phyloP scores from a whole-genome alignment of 225 moss, liverwort and hornwort species.

The Sphagnum contortum region DNA sequence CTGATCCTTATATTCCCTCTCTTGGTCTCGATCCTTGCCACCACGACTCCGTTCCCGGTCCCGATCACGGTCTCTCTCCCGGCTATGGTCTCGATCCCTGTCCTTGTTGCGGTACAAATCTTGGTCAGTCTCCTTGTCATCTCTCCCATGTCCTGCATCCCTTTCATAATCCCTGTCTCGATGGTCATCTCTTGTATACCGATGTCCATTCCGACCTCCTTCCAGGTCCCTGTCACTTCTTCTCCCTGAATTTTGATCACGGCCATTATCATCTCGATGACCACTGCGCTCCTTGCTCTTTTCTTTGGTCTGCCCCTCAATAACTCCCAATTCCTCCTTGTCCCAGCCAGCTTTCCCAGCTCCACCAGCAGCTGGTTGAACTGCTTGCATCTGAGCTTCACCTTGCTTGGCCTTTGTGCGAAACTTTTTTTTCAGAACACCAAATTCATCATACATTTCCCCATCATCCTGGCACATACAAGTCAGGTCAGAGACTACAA shows the following conservation, averaged over 20 bases:
- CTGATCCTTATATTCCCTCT: conserved; percentile 20
- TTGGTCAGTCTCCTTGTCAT: conserved; percentile 14
- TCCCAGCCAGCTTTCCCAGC: conserved; percentile 76
- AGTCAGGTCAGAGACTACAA: background rate
- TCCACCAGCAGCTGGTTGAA: conserved; percentile 22
- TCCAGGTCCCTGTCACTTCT: conserved; percentile 36
- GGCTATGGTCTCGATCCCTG: conserved; percentile 27
- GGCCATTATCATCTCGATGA: conserved; percentile 40
- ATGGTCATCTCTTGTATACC: conserved; percentile 26
- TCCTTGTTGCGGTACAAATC: conserved; percentile 32
- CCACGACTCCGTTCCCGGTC: conserved; percentile 11
- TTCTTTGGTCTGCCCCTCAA: conserved; percentile 45
- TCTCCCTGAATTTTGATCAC: conserved; percentile 28
- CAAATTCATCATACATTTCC: conserved; percentile 93
- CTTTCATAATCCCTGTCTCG: conserved; percentile 23
- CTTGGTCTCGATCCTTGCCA: conserved; percentile 30
- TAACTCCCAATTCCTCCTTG: conserved; percentile 59
- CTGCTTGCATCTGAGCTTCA: conserved; percentile 18
- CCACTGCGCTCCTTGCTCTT: conserved; percentile 42
- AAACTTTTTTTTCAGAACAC: conserved; percentile 81
- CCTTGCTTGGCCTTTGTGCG: conserved; percentile 69
- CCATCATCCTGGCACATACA: conserved; percentile 56
- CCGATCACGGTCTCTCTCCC: conserved; percentile 23
- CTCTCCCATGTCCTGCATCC: conserved; percentile 27
- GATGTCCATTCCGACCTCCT: conserved; percentile 38